phyloP scores from a whole-genome alignment of 2,329 filamentous ascomycete species.

The Alternaria alternata region DNA sequence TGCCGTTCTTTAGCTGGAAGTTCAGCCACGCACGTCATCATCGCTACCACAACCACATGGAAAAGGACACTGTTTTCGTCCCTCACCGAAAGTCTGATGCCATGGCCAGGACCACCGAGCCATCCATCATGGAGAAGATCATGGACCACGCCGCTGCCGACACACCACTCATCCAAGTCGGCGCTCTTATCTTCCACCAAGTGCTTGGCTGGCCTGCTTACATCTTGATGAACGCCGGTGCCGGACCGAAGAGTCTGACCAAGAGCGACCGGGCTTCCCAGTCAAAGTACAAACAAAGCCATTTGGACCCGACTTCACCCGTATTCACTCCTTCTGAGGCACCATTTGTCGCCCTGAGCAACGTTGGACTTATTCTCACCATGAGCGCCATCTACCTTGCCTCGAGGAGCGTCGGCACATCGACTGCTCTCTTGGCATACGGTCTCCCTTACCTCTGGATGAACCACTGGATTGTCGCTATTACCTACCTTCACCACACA shows the following conservation, averaged over 20 bases:
- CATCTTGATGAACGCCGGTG: slow-evolving; percentile 64
- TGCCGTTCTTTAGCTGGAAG: slow-evolving; percentile 66
- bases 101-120: slow-evolving; percentile 10
- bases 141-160: slow-evolving; percentile 62
- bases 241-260: slow-evolving; percentile 28
- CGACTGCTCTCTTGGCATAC: slow-evolving; percentile 67
- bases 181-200: slow-evolving; percentile 68
- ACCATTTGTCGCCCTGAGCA: slow-evolving; percentile 28
- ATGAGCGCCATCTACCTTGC: slow-evolving; percentile 60
- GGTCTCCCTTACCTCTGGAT: slow-evolving; percentile 73
- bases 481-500: slow-evolving; percentile 79
- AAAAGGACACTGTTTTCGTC: slow-evolving; percentile 46
- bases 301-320: slow-evolving; percentile 27
- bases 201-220: slow-evolving; percentile 71
- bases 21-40: slow-evolving; percentile 17
- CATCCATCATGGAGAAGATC: slow-evolving; percentile 23
- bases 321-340: slow-evolving; percentile 29
- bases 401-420: slow-evolving; percentile 62
- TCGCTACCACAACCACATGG: slow-evolving; percentile 16
- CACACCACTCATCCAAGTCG: slow-evolving; percentile 64
- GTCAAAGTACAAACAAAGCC: slow-evolving; percentile 30
- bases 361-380: slow-evolving; percentile 27
- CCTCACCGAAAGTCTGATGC: slow-evolving; percentile 34
- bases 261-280: slow-evolving; percentile 13
- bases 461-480: slow-evolving; percentile 75